Evolutionary conservation across 208 protist species (phyloP), one percentile per base, ranked within the genome.

Genomic region (Porcisia deanei): DNA sequence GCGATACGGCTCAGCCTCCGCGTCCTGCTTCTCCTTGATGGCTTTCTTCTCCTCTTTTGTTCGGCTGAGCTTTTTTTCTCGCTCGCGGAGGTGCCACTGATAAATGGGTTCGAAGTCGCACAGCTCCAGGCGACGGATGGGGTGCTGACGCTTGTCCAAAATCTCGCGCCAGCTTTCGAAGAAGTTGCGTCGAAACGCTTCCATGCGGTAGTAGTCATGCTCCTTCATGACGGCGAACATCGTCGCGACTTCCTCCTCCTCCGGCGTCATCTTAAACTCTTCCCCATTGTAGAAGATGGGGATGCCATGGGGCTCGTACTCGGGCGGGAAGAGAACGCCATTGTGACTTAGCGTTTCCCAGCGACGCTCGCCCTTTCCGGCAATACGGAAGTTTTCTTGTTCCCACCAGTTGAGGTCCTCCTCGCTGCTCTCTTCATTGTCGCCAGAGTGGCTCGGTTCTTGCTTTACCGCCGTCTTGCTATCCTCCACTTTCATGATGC

Each of bases 221-320:
- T 94, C 97, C 86, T 82, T 91, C 84, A 98, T 85, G 5, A 94
- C 84, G 0, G 99, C 99, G 69, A 99, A 99, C 87, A 99, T 99
- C 1, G 99, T 99, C 6, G 99, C 99, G n/a, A 99, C 92, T 83
- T 99, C 99, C 85, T 99, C 99, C 80, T 98, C 93, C 63, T 98
- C 95, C 3, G 94, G 84, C 18, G 91, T 98, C 71, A 99, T 91
- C 12, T 90, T 82, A 45, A 99, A 94, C 43, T 84, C 75, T 61
- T 88, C 79, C 9, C 96, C 97, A 66, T 99, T 93, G 84, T 99
- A 99, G 25, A 87, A 60, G 25, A 99, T 89, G 45, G 97, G 87
- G 58, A 99, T 92, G 20, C 96, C 96, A 73, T 99, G 99, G 20
- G 98, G 98, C 30, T 83, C 85, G 82, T 99, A 99, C 43, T 80